Evolutionary conservation across 768 basidiomycete genomes (phyloP), one percentile per base, ranked within the genome.

Genomic region (Cystobasidium onofrii): DNA sequence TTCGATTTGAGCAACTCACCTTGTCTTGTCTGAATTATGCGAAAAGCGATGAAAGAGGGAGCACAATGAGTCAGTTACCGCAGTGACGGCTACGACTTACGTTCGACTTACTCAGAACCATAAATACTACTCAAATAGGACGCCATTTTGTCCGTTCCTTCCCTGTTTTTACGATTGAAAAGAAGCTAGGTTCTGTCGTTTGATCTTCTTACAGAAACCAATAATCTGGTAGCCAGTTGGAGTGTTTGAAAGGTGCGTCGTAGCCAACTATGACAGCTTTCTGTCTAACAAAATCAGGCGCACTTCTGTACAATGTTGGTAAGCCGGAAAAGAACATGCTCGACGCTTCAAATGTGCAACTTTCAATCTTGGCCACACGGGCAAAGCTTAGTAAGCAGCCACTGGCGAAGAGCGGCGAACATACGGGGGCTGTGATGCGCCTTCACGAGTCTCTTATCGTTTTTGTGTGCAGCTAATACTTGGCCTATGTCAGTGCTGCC

Each of bases 1-100:
- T 60, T 29, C 25, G 6, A 10, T 34, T 39, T 39, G 36, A 25
- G 78, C 94, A 89, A 34, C 69, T 60, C 36, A 71, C 69, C 69
- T 71, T 71, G 69, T 71, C 69, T 36, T 71, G 69, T n/a, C 57
- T 60, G 57, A 4, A 60, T 15, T 27, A 17, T n/a, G 23, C 29
- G 33, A 29, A 60, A 60, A 60, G 33, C 29, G 27, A 60, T 29
- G 25, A 29, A 12, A 60, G 29, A 27, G 17, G 15, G 33, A 60
- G 12, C 57, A 6, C 6, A n/a, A n/a, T n/a, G n/a, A n/a, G n/a
- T 34, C 25, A 34, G 29, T 13, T 27, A 7, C 13, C 13, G 15
- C 27, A 15, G 23, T 20, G 13, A 23, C 6, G 31, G 57, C 15
- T 34, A 60, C 3, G 12, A 34, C 57, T 60, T 34, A 60, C 65